Evolutionary conservation across 2,329 filamentous ascomycete species (phyloP), one percentile per base, ranked within the genome.

Genomic region (Colletotrichum limetticola): DNA sequence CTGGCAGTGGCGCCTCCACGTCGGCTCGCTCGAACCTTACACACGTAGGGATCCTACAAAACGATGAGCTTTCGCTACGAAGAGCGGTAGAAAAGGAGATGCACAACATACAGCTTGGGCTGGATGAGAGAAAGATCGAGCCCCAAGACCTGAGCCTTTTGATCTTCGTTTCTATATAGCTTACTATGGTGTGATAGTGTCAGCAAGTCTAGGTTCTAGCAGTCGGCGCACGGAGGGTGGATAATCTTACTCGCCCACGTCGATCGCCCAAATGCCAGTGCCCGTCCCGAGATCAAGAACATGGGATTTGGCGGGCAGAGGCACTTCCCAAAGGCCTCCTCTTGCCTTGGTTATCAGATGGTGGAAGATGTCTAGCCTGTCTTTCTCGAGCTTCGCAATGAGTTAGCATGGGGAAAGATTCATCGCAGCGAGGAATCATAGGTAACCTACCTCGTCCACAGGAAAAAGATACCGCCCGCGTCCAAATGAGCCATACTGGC

Each of bases 221-320:
- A 53, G 12, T 22, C 37, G 35, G 35, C 16, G 60, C 30, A n/a
- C 22, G 32, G 30, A 30, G 16, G n/a, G 46, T 46, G 30, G 53
- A 30, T 49, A 6, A 16, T 81, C 90, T 84, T 85, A 94, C 89
- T 93, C 91, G 75, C 93, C 93, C 83, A 98, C 93, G 76, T 96
- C 93, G 77, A 97, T 94, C 53, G 93, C 91, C 96, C 96, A 98
- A 74, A 97, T 96, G 52, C 95, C 95, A 1, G 95, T 97, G 24
- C 95, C 96, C 75, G 93, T 95, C 55, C 95, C 96, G 66, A 98
- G 80, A 78, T 93, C 91, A 55, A 93, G 79, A 60, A 93, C 86
- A 63, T 84, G 82, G 35, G 78, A 79, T 75, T 68, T 65, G 68
- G 32, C 77, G 71, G 53, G 68, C 30, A 42, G 75, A 59, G 60